phyloP scores from a whole-genome alignment of 805 yeast genomes.

The Komagataella ulmi region DNA sequence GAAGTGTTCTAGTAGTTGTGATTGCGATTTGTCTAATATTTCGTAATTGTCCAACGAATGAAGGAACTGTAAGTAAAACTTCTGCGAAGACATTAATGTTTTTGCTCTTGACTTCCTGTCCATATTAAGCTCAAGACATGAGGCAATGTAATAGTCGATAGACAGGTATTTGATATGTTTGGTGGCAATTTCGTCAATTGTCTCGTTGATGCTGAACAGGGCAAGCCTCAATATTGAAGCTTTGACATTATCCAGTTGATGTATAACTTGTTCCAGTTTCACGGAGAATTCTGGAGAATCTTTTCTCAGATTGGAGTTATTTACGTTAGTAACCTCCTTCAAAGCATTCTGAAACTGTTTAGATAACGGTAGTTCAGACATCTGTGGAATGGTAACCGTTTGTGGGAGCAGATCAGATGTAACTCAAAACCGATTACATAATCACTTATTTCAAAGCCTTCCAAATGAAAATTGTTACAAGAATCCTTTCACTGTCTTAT shows the following conservation, averaged over 20 bases:
- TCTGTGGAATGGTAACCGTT: neutral
- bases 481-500: neutral
- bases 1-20: slow-evolving; percentile 24
- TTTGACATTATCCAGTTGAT: slow-evolving; percentile 30
- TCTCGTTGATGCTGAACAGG: slow-evolving; percentile 63
- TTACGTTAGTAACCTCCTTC: slow-evolving; percentile 4
- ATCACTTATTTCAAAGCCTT: neutral
- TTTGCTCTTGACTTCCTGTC: slow-evolving; percentile 11
- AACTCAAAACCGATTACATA: neutral
- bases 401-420: neutral
- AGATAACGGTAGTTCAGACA: slow-evolving; percentile 5
- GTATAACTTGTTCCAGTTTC: slow-evolving; percentile 20
- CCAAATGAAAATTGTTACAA: too few relatives aligned
- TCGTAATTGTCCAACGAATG: slow-evolving; percentile 30
- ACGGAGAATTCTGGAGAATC: slow-evolving; percentile 19
- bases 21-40: slow-evolving; percentile 23
- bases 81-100: slow-evolving; percentile 27
- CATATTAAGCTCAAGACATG: slow-evolving; percentile 14
- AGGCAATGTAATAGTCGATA: slow-evolving; percentile 47
- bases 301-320: slow-evolving; percentile 7
- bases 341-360: slow-evolving; percentile 7
- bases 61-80: slow-evolving; percentile 30
- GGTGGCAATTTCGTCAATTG: slow-evolving; percentile 55
- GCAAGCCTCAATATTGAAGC: slow-evolving; percentile 29
- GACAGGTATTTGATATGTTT: slow-evolving; percentile 45